Conservation (phyloP, 805 yeast species). For the Metschnikowia santaceciliae region DNA sequence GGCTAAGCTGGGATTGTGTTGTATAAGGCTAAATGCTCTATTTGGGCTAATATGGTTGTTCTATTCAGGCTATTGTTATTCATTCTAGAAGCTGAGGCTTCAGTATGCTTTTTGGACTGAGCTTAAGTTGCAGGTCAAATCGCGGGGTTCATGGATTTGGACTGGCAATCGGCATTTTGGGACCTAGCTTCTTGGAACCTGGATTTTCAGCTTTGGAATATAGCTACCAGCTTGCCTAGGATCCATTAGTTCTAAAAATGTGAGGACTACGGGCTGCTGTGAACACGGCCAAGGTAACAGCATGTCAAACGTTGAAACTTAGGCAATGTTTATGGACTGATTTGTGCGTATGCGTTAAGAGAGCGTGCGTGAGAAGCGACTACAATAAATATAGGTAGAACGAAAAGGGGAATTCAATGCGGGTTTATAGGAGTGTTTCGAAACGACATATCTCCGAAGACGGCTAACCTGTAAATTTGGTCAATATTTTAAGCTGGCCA, state of each 20-base stretch:
- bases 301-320: not conserved
- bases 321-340: not conserved
- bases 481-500: too few relatives aligned
- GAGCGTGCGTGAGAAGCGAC: not conserved
- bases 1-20: too few relatives aligned
- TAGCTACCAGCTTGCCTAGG: too few relatives aligned
- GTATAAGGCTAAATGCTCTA: too few relatives aligned
- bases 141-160: not conserved
- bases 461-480: too few relatives aligned
- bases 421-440: not conserved
- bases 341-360: slow-evolving; percentile 2
- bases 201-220: too few relatives aligned
- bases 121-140: not conserved
- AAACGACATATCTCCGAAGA: not conserved
- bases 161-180: too few relatives aligned
- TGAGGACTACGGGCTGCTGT: not conserved
- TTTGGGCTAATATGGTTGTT: too few relatives aligned
- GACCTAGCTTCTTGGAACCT: too few relatives aligned
- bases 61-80: too few relatives aligned
- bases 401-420: not conserved
- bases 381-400: not conserved
- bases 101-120: not conserved
- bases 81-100: too few relatives aligned
- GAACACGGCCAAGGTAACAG: not conserved
- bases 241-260: too few relatives aligned